These are phyloP conservation scores for Pseudocercospora eumusae DNA, from an alignment of 2,329 filamentous ascomycete genomes.

Conservation along the genomic window DNA sequence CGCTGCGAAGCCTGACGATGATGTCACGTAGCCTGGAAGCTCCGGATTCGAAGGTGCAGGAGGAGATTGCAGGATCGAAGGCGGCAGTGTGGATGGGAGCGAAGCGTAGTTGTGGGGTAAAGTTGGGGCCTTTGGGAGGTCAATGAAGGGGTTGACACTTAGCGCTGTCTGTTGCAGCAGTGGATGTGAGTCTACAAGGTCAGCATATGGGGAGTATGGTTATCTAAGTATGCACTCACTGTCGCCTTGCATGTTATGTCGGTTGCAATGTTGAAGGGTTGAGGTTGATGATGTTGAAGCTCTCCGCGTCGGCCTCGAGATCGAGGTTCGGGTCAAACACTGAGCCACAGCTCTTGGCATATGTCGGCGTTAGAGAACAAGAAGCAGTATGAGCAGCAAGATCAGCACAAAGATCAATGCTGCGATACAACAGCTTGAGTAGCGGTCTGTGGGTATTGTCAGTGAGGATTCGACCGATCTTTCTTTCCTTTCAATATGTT, in stretches of 20 bases:
- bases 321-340: constrained; percentile 13
- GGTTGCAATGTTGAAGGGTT: not conserved
- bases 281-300: constrained; percentile 11
- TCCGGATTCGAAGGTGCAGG: constrained; percentile 42
- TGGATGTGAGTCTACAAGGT: constrained; percentile 64
- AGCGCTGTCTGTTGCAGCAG: constrained; percentile 90
- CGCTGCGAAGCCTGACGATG: constrained; percentile 73
- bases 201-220: not conserved
- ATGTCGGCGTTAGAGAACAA: constrained; percentile 55
- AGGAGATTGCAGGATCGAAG: constrained; percentile 60
- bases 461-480: no score
- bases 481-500: no score
- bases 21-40: constrained; percentile 71
- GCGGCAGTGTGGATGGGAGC: constrained; percentile 82
- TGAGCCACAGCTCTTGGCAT: constrained; percentile 24
- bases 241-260: constrained; percentile 39
- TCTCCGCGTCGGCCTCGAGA: constrained; percentile 9
- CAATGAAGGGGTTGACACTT: constrained; percentile 91
- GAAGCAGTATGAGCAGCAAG: constrained; percentile 76
- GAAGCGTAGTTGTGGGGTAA: constrained; percentile 94
- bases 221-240: constrained; percentile 28
- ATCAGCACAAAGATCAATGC: constrained; percentile 87
- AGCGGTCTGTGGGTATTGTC: constrained; percentile 52
- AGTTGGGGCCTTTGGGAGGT: constrained; percentile 83
- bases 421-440: constrained; percentile 88